Evolutionary conservation across 306 rosid genomes (phyloP), one percentile per base, ranked within the genome.

Genomic region (Begonia masoniana): DNA sequence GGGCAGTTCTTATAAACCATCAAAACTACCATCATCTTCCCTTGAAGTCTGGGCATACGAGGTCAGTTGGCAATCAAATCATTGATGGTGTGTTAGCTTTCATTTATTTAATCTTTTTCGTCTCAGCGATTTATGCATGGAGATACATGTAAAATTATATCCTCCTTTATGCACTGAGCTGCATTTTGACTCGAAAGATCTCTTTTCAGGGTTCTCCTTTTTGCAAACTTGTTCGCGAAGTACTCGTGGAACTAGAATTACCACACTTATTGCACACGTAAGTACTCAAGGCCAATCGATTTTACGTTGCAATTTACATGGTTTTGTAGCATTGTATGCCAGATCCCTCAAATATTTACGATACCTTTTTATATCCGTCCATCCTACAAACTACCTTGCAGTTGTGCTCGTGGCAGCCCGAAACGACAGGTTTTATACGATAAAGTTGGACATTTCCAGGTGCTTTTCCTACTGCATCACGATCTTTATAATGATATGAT

Each of bases 321-420:
- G 9, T 41, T 6, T 43, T 5, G 6, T 43, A 43, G 12, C 76
- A 17, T 17, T 17, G 19, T n/a, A n/a, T n/a, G n/a, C n/a, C n/a
- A n/a, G n/a, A n/a, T n/a, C 19, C 19, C 19, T 17, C 19, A 17
- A 17, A 17, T 17, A 17, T 17, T 1, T 17, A 17, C 19, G 1
- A 17, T 17, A 17, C 19, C 19, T 17, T 17, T 17, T 17, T 17
- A 17, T 17, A 17, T 17, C 19, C 19, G 19, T 17, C 19, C 19
- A 17, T 17, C 19, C 19, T 17, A 17, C 19, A 17, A 17, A 17
- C 19, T 17, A 17, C 19, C 19, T 17, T 56, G 60, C 64, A 92
- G 99, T 60, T 92, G 96, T 66, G 92, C 93, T 53, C 93, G 99
- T 36, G 99, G 99, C 47, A 92, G 99, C 74, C 72, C 88, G 31